Evolutionary conservation across 345 rosid species (phyloP), one percentile per base, ranked within the genome.

Genomic region (Limnanthes douglasii): DNA sequence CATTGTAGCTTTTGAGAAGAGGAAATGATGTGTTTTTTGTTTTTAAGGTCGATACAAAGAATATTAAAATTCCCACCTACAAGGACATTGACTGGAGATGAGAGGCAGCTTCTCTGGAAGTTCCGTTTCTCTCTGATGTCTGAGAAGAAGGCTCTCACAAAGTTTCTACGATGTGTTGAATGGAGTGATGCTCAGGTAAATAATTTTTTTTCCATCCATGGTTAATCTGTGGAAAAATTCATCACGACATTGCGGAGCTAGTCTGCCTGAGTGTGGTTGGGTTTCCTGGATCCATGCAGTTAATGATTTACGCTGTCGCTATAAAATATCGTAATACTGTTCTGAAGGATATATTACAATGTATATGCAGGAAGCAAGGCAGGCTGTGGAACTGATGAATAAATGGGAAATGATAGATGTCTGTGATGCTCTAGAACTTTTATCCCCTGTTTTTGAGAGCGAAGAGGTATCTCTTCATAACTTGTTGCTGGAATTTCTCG

Each of bases 161-260:
- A 90, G 69, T 80, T 84, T 64, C 81, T 84, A 12, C 77, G 84
- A 18, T 76, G 92, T 59, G 95, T 90, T 55, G 98, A 90, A 49
- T 84, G 95, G 95, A 79, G 95, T 68, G 98, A 90, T 59, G 65
- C 84, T 58, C 95, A 84, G 86, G 98, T 84, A 33, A 32, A 65
- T 39, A 48, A 26, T 50, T 25, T 42, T 42, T 37, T 22, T 18
- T 18, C 21, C 23, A 8, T 39, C 34, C 19, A 32, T 18, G 18
- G 16, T 43, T 16, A 17, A 18, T 18, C 8, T 30, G 18, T 46
- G 17, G 36, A 12, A 21, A 8, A 17, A 4, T n/a, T 32, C 12
- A 20, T 36, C 37, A 38, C 38, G 50, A 15, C 19, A 19, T 16
- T 25, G 31, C 13, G 17, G 18, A 7, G 15, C 3, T 24, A 28